These are phyloP conservation scores for Ceratobasidium sp. DNA, from an alignment of 1,284 basidiomycete genomes.

Conservation along the genomic window DNA sequence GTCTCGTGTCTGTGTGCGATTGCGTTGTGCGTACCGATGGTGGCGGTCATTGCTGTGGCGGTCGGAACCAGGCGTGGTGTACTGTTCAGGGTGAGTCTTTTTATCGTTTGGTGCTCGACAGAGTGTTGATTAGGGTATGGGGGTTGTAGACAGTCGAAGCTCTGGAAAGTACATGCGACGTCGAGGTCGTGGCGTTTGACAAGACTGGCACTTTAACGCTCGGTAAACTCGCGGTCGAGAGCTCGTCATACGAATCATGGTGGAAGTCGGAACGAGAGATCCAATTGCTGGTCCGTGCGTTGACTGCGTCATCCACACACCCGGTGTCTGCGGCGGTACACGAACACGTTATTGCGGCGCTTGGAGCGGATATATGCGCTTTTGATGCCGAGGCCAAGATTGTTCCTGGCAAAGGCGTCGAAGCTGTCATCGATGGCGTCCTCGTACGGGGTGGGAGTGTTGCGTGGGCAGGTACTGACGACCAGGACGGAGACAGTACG, in stretches of 20 bases:
- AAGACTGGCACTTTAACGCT: conserved; percentile 58
- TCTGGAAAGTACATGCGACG: conserved; percentile 48
- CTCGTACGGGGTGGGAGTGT: conserved; percentile 13
- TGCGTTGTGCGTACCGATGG: conserved; percentile 47
- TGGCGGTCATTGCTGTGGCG: conserved; percentile 40
- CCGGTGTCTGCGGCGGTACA: conserved; percentile 36
- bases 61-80: conserved; percentile 33
- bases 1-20: conserved; percentile 58
- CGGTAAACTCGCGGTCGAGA: conserved; percentile 50
- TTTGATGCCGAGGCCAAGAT: background rate
- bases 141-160: conserved; percentile 43
- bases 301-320: conserved; percentile 59
- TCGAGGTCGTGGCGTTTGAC: conserved; percentile 55
- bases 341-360: conserved; percentile 22
- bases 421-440: background rate
- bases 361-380: background rate
- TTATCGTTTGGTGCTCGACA: background rate
- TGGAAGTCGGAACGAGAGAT: background rate
- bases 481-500: background rate
- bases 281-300: conserved; percentile 14
- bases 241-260: conserved; percentile 16
- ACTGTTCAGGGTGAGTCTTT: conserved; percentile 38
- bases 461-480: background rate
- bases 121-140: background rate
- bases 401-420: conserved; percentile 27